A percentile compares a stretch with the other conserved stretches of the same genome.
These are phyloP conservation scores for Phylloboletellus chloephorus DNA, from an alignment of 1,284 basidiomycete species.

Conservation along the genomic window DNA sequence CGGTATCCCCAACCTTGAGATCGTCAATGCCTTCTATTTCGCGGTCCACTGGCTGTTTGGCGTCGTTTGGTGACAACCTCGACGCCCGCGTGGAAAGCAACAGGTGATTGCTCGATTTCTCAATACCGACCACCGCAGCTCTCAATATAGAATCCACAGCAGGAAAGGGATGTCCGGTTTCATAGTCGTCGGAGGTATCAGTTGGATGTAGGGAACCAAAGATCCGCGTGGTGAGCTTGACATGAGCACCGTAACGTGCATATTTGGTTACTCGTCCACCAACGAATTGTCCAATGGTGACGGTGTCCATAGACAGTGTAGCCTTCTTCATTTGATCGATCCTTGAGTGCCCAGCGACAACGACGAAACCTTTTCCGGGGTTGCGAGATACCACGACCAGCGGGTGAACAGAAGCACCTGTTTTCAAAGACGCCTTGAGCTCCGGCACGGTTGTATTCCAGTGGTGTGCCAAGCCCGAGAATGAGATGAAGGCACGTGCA, in stretches of 20 bases:
- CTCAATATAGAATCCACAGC: slow-evolving; percentile 62
- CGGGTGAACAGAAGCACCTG: slow-evolving; percentile 70
- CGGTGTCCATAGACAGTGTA: slow-evolving; percentile 58
- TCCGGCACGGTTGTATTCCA: slow-evolving; percentile 66
- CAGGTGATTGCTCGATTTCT: slow-evolving; percentile 57
- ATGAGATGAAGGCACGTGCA: slow-evolving; percentile 77
- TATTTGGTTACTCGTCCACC: slow-evolving; percentile 74
- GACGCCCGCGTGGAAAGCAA: slow-evolving; percentile 78
- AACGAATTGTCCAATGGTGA: slow-evolving; percentile 68
- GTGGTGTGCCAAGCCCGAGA: slow-evolving; percentile 85
- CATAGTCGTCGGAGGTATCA: slow-evolving; percentile 79
- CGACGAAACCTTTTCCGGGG: slow-evolving; percentile 80
- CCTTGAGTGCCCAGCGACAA: slow-evolving; percentile 73
- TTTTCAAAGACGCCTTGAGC: slow-evolving; percentile 60
- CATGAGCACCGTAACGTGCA: slow-evolving; percentile 60
- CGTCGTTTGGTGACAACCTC: slow-evolving; percentile 49
- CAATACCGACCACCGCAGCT: slow-evolving; percentile 65
- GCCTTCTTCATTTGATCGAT: slow-evolving; percentile 44
- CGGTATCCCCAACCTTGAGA: slow-evolving; percentile 65
- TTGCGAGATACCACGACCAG: slow-evolving; percentile 90
- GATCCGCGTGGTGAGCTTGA: slow-evolving; percentile 69
- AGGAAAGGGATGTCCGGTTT: slow-evolving; percentile 54
- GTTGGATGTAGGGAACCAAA: slow-evolving; percentile 76
- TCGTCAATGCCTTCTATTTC: slow-evolving; percentile 64
- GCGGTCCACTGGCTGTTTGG: slow-evolving; percentile 55